Conservation (phyloP, 2,329 filamentous ascomycete species). For the Talaromyces sp. region DNA sequence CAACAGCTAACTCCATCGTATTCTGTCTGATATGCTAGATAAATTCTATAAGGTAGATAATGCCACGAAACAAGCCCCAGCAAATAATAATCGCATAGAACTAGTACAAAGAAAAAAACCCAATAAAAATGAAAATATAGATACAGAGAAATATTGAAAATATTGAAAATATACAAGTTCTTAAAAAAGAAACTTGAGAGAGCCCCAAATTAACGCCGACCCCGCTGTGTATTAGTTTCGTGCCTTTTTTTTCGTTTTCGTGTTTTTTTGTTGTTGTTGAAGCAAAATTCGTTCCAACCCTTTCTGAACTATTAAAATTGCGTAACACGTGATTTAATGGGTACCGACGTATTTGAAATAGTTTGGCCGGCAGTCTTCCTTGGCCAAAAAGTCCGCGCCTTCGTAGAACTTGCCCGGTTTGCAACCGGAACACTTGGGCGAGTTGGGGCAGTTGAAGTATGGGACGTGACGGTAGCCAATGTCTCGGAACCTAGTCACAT, state of each 20-base stretch:
- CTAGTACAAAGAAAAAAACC: background rate
- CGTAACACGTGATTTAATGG: slow-evolving; percentile 45
- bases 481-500: slow-evolving; percentile 77
- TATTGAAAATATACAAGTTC: background rate
- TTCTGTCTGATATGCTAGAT: background rate
- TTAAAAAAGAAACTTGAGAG: background rate
- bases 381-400: slow-evolving; percentile 76
- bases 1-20: background rate
- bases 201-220: background rate
- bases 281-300: background rate
- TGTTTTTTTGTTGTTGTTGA: background rate
- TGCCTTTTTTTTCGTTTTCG: background rate
- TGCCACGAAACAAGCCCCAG: background rate
- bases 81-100: background rate
- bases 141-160: background rate
- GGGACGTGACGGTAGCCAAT: slow-evolving; percentile 98
- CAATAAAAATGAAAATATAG: background rate
- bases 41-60: background rate
- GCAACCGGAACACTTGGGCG: slow-evolving; percentile 85
- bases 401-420: slow-evolving; percentile 83
- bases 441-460: slow-evolving; percentile 98
- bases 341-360: slow-evolving; percentile 96
- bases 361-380: slow-evolving; percentile 89
- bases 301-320: background rate
- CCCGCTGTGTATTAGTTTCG: background rate